Evolutionary conservation across 306 rosid genomes (phyloP).

Genomic region (Prunus campanulata): DNA sequence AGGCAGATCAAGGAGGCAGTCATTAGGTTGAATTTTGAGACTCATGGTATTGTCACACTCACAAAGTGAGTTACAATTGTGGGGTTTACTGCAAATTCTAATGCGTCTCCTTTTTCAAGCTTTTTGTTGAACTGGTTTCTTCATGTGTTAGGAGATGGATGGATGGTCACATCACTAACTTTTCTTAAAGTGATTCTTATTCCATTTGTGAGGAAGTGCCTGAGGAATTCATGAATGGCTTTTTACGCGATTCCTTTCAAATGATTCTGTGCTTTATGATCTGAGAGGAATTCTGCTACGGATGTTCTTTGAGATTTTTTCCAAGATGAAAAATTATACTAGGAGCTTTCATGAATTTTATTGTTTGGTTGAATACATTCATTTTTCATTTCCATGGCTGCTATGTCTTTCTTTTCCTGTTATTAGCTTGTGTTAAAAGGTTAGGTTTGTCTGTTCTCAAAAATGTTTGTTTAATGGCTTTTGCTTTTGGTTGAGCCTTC

Average conservation of each 20-base stretch:
- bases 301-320: not conserved
- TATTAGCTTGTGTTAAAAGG: not conserved
- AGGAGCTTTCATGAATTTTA: not conserved
- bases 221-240: not conserved
- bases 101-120: not conserved
- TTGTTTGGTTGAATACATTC: not conserved
- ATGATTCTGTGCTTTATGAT: not conserved
- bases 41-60: not conserved
- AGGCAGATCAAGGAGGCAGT: conserved; percentile 28
- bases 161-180: not conserved
- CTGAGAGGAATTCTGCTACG: not conserved
- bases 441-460: not conserved
- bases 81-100: not conserved
- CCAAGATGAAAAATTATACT: not conserved
- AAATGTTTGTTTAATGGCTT: not conserved
- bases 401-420: not conserved
- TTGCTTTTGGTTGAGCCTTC: not conserved
- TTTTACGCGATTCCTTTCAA: not conserved
- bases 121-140: not conserved
- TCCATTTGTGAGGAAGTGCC: not conserved
- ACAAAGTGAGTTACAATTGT: not conserved
- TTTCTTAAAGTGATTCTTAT: not conserved
- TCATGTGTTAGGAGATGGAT: not conserved
- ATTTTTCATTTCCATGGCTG: not conserved
- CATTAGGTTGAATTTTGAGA: conserved; percentile 12